Conservation (phyloP, 1,284 basidiomycete genomes). For the Ustilago trichophora region DNA sequence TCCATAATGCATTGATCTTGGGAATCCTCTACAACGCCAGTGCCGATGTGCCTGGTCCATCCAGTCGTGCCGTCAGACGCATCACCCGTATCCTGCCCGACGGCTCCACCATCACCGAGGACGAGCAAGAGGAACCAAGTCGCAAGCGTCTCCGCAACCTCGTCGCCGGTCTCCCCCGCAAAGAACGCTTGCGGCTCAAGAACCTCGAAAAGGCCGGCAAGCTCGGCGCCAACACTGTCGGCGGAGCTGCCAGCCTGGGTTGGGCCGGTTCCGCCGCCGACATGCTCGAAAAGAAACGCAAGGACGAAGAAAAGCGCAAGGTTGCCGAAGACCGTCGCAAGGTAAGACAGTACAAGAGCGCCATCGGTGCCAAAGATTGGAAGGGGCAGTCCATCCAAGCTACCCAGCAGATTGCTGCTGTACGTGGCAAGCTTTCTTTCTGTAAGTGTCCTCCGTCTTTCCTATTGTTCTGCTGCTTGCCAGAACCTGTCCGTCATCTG, state of each 20-base stretch:
- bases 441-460: conserved; percentile 33
- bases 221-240: conserved; percentile 28
- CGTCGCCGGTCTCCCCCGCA: conserved; percentile 56
- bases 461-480: conserved; percentile 10
- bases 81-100: conserved; percentile 45
- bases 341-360: conserved; percentile 56
- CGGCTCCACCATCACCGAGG: conserved; percentile 39
- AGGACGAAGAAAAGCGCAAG: conserved; percentile 64
- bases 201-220: conserved; percentile 52
- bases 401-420: conserved; percentile 46
- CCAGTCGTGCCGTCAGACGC: conserved; percentile 33
- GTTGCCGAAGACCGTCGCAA: conserved; percentile 60
- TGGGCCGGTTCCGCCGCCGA: conserved; percentile 66
- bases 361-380: conserved; percentile 63
- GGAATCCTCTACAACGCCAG: conserved; percentile 68
- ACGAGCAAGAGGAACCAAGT: conserved; percentile 51
- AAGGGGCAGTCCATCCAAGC: conserved; percentile 46
- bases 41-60: conserved; percentile 58
- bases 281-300: conserved; percentile 65
- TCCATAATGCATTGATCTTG: conserved; percentile 68
- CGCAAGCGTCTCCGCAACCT: conserved; percentile 62
- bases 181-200: conserved; percentile 60
- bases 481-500: conserved; percentile 9
- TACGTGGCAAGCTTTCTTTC: conserved; percentile 47
- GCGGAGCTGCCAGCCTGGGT: conserved; percentile 39